Percentiles rank a stretch among this genome's conserved stretches.
These are phyloP conservation scores for Quillaja saponaria DNA, from an alignment of 306 rosid species.

Conservation along the genomic window DNA sequence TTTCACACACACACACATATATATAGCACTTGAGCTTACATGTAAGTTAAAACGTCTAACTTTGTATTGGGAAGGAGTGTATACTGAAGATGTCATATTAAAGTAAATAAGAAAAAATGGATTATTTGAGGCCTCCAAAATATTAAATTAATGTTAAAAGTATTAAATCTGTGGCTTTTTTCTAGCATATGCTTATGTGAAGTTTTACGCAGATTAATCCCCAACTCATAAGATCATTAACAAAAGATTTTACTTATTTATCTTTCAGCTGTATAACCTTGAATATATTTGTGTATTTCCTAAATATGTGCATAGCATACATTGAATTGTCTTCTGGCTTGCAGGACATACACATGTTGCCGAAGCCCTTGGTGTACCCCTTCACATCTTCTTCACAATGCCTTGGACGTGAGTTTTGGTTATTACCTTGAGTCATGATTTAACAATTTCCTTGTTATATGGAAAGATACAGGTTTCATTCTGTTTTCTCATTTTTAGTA, in stretches of 20 bases:
- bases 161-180: slow-evolving; percentile 21
- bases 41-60: too few species aligned
- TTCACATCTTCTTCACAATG: slow-evolving; percentile 99
- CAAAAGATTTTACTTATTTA: slow-evolving; percentile 1
- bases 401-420: slow-evolving; percentile 94
- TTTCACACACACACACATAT: too few species aligned
- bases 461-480: slow-evolving; percentile 16
- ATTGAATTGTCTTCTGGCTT: slow-evolving; percentile 28
- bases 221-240: slow-evolving; percentile 6
- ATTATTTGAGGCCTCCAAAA: background rate
- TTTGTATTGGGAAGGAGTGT: too few species aligned
- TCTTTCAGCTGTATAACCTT: background rate
- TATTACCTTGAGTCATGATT: slow-evolving; percentile 12
- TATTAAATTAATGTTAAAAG: background rate
- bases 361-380: slow-evolving; percentile 92
- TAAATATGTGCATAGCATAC: slow-evolving; percentile 20
- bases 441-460: slow-evolving; percentile 9
- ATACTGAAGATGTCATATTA: too few species aligned
- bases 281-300: slow-evolving; percentile 8
- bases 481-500: slow-evolving; percentile 22
- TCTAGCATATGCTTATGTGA: background rate
- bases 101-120: background rate
- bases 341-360: slow-evolving; percentile 94
- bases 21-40: too few species aligned
- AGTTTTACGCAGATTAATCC: background rate